phyloP scores from a whole-genome alignment of 208 protist genomes.

The Vickermania spadyakhi region DNA sequence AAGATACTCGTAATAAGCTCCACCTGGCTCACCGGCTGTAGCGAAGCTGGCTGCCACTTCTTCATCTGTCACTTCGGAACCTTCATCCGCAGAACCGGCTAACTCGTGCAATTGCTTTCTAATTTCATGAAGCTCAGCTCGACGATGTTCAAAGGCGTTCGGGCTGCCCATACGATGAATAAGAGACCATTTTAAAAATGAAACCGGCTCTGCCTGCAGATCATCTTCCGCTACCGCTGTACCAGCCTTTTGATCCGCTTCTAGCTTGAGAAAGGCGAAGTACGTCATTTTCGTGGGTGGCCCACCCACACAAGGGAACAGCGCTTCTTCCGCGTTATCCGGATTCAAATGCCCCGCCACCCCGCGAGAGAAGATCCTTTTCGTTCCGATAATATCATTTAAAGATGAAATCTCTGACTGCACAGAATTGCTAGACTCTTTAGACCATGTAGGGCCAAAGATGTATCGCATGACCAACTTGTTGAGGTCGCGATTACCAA shows the following conservation, averaged over 20 bases:
- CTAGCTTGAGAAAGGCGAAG: not conserved
- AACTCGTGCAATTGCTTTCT: not conserved
- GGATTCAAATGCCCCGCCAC: not conserved
- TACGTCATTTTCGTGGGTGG: not conserved
- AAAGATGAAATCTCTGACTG: conserved; percentile 12
- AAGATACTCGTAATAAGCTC: conserved; percentile 74
- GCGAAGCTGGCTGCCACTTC: conserved; percentile 70
- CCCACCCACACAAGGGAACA: not conserved
- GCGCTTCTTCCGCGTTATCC: not conserved
- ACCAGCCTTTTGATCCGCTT: not conserved
- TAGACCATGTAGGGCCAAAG: conserved; percentile 10
- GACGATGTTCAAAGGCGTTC: conserved; percentile 52
- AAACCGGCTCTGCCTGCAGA: conserved; percentile 15
- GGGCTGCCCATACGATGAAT: conserved; percentile 50
- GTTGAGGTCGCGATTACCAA: conserved; percentile 89
- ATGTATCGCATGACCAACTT: conserved; percentile 70
- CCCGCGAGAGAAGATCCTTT: not conserved
- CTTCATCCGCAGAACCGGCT: not conserved
- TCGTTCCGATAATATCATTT: conserved; percentile 13
- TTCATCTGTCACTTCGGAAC: conserved; percentile 18
- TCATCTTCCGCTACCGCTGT: not conserved
- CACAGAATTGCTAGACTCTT: conserved; percentile 9
- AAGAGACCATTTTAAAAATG: conserved; percentile 61
- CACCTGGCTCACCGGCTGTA: conserved; percentile 31
- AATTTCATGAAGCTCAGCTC: conserved; percentile 39